Evolutionary conservation across 495 filamentous ascomycete species (phyloP).

Genomic region (Neurospora sp.): DNA sequence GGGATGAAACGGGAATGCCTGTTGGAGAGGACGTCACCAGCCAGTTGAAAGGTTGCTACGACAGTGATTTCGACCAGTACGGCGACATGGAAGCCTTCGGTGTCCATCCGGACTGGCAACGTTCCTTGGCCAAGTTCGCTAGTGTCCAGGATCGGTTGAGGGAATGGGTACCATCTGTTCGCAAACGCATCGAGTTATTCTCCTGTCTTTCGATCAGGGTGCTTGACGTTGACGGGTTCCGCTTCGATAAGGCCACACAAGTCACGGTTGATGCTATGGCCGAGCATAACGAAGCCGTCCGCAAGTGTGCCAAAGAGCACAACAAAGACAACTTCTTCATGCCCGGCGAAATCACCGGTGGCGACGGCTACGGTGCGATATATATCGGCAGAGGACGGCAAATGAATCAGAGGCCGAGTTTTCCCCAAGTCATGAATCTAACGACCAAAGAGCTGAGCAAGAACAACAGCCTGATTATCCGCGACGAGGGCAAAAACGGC

Average conservation of each 20-base stretch:
- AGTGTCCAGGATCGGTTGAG: slow-evolving; percentile 66
- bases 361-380: slow-evolving; percentile 51
- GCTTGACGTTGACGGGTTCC: slow-evolving; percentile 59
- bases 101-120: slow-evolving; percentile 55
- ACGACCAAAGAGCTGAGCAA: slow-evolving; percentile 33
- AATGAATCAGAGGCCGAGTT: slow-evolving; percentile 39
- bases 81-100: slow-evolving; percentile 60
- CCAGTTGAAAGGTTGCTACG: slow-evolving; percentile 45
- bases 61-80: slow-evolving; percentile 62
- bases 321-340: slow-evolving; percentile 59
- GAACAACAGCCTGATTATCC: slow-evolving; percentile 28
- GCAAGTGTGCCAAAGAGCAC: slow-evolving; percentile 44
- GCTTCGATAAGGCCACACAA: slow-evolving; percentile 57
- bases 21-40: slow-evolving; percentile 37
- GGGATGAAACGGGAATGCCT: slow-evolving; percentile 48
- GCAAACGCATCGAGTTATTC: slow-evolving; percentile 49
- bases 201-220: slow-evolving; percentile 57
- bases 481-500: slow-evolving; percentile 41
- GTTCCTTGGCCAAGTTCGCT: slow-evolving; percentile 58
- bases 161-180: slow-evolving; percentile 56
- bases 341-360: slow-evolving; percentile 54
- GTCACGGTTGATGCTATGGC: slow-evolving; percentile 52
- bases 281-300: slow-evolving; percentile 43
- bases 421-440: slow-evolving; percentile 36
- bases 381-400: slow-evolving; percentile 56